Evolutionary conservation across 2,329 filamentous ascomycete species (phyloP).

Genomic region (Talaromyces sp.): DNA sequence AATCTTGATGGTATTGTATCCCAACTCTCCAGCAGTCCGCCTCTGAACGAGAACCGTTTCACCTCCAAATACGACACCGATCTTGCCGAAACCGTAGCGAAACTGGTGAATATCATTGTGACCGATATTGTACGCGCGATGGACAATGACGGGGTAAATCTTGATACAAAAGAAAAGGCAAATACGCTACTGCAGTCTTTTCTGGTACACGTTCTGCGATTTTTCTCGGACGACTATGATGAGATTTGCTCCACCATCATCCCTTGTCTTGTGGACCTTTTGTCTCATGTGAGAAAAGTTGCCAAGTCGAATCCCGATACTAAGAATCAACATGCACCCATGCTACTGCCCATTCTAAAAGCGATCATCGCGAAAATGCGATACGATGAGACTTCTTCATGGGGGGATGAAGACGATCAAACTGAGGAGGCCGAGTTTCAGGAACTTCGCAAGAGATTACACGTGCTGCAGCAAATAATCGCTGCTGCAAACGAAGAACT

Average conservation of each 20-base stretch:
- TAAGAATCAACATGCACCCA: constrained; percentile 69
- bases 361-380: constrained; percentile 95
- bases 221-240: constrained; percentile 97
- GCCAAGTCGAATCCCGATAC: constrained; percentile 58
- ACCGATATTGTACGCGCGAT: constrained; percentile 82
- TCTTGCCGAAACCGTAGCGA: constrained; percentile 88
- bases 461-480: constrained; percentile 87
- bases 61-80: constrained; percentile 91
- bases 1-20: constrained; percentile 80
- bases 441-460: constrained; percentile 82
- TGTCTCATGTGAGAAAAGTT: constrained; percentile 83
- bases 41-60: constrained; percentile 70
- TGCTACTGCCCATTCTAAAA: constrained; percentile 82
- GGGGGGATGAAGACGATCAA: constrained; percentile 91
- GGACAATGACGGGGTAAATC: constrained; percentile 59
- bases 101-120: constrained; percentile 86
- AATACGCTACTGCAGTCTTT: constrained; percentile 79
- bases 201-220: constrained; percentile 79
- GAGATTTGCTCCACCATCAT: constrained; percentile 97
- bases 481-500: constrained; percentile 82
- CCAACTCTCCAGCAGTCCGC: constrained; percentile 78
- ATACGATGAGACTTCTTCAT: constrained; percentile 89
- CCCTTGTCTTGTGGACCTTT: constrained; percentile 82
- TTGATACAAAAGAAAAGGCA: constrained; percentile 65
- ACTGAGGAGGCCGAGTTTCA: constrained; percentile 97